phyloP scores from a whole-genome alignment of 2,329 filamentous ascomycete genomes.

The Teratosphaeria viscida region DNA sequence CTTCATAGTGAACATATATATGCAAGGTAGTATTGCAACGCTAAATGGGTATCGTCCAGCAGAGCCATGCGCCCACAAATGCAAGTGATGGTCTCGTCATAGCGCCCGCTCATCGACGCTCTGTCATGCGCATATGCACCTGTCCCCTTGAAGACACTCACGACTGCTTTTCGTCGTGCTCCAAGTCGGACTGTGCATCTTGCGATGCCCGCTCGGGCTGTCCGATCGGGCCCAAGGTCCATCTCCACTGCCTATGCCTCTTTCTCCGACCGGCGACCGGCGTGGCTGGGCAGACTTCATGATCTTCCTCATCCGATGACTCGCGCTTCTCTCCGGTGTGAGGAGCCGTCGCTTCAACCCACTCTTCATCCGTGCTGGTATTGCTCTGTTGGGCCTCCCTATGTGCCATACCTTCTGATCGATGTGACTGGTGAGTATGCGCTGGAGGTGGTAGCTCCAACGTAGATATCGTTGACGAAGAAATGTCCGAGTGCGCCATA shows the following conservation, averaged over 20 bases:
- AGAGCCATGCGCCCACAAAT: slow-evolving; percentile 1
- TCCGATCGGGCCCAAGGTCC: slow-evolving; percentile 42
- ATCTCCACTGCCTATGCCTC: slow-evolving; percentile 45
- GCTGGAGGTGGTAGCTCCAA: slow-evolving; percentile 14
- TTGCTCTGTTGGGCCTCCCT: not conserved
- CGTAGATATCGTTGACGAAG: slow-evolving; percentile 27
- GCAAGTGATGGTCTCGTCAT: not conserved
- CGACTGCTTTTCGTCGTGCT: not conserved
- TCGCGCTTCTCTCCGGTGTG: slow-evolving; percentile 32
- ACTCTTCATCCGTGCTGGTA: not conserved
- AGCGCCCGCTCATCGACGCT: not conserved
- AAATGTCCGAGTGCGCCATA: slow-evolving; percentile 46
- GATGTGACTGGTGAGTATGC: slow-evolving; percentile 1
- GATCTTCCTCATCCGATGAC: slow-evolving; percentile 38
- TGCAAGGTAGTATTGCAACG: not conserved
- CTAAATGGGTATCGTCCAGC: slow-evolving; percentile 1
- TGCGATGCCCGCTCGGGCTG: not conserved
- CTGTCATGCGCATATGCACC: not conserved
- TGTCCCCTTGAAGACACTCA: not conserved
- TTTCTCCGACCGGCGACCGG: slow-evolving; percentile 45
- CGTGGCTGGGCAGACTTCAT: slow-evolving; percentile 28
- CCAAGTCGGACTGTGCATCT: not conserved
- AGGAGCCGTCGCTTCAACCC: slow-evolving; percentile 5
- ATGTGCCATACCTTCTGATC: not conserved
- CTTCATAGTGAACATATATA: not conserved